Percentiles rank a stretch among this genome's conserved stretches.
phyloP scores from a whole-genome alignment of 1,284 basidiomycete genomes.

The Naganishia sp. region DNA sequence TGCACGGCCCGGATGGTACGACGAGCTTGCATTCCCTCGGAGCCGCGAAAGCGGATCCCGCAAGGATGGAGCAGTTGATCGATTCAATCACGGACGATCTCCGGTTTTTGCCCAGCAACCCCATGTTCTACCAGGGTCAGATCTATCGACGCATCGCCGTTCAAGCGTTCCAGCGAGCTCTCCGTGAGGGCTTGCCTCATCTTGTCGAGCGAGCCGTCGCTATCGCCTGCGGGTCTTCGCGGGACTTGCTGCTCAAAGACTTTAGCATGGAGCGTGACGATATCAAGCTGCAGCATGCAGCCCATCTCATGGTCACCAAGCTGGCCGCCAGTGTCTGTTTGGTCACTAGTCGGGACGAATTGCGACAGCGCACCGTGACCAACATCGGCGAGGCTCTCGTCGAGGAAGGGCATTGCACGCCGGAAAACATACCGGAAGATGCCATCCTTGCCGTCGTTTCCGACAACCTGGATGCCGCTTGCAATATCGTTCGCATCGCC shows the following conservation, averaged over 20 bases:
- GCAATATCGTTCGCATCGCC: slow-evolving; percentile 91
- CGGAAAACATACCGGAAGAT: slow-evolving; percentile 58
- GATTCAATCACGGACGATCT: slow-evolving; percentile 77
- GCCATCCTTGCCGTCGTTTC: slow-evolving; percentile 76
- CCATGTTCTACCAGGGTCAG: slow-evolving; percentile 70
- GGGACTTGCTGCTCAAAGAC: slow-evolving; percentile 94
- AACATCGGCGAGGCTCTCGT: slow-evolving; percentile 82
- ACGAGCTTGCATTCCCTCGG: slow-evolving; percentile 34
- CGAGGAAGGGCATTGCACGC: slow-evolving; percentile 24
- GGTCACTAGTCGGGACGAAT: slow-evolving; percentile 97
- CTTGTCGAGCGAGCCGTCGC: slow-evolving; percentile 99
- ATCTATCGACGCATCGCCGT: slow-evolving; percentile 89
- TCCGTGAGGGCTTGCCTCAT: slow-evolving; percentile 96
- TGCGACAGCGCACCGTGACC: slow-evolving; percentile 87
- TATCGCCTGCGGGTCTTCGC: slow-evolving; percentile 95
- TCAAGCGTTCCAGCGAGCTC: slow-evolving; percentile 88
- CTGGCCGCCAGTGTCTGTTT: slow-evolving; percentile 93
- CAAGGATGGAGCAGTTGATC: slow-evolving; percentile 58
- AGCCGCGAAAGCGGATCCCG: slow-evolving; percentile 41
- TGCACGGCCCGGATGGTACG: slow-evolving; percentile 16
- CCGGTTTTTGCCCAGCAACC: slow-evolving; percentile 67
- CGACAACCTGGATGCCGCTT: slow-evolving; percentile 93
- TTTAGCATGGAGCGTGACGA: slow-evolving; percentile 94
- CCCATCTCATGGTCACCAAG: slow-evolving; percentile 95
- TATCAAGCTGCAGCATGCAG: slow-evolving; percentile 84